Percentiles rank a stretch among this genome's conserved stretches.
phyloP scores from a whole-genome alignment of 352 stramenopile genomes.

The Phytopythium montanum region DNA sequence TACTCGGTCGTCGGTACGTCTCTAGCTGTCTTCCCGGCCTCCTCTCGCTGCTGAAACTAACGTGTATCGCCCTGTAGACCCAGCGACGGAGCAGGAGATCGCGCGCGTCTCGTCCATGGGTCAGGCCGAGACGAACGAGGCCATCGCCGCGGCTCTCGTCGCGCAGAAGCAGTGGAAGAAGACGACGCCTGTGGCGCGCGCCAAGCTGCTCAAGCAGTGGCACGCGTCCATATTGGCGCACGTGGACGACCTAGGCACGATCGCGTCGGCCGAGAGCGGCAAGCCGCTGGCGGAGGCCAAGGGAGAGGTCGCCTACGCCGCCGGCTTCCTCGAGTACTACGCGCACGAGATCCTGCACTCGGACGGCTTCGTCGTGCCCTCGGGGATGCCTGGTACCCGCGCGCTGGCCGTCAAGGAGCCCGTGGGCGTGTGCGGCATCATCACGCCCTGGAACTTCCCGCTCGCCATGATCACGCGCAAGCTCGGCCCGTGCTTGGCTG shows the following conservation, averaged over 20 bases:
- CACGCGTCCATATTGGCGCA: constrained; percentile 63
- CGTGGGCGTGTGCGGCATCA: constrained; percentile 93
- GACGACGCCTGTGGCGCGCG: constrained; percentile 56
- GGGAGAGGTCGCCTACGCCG: constrained; percentile 94
- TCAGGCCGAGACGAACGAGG: constrained; percentile 54
- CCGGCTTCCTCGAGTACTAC: constrained; percentile 96
- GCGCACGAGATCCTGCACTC: constrained; percentile 92
- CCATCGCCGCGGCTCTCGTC: constrained; percentile 59
- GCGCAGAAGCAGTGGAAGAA: constrained; percentile 75
- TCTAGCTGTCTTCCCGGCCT: neutral
- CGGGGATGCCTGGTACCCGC: constrained; percentile 41
- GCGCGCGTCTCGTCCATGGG: constrained; percentile 70
- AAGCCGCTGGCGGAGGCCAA: constrained; percentile 95
- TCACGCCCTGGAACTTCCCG: constrained; percentile 99
- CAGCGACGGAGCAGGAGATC: constrained; percentile 74
- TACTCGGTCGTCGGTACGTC: constrained; percentile 58
- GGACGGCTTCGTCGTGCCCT: constrained; percentile 78
- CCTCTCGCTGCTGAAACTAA: neutral
- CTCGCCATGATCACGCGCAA: constrained; percentile 98
- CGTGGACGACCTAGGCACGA: constrained; percentile 80
- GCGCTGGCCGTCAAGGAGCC: constrained; percentile 88
- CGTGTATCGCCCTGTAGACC: constrained; percentile 28
- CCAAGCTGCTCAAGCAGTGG: constrained; percentile 79
- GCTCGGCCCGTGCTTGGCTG: constrained; percentile 89
- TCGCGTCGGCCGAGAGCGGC: constrained; percentile 96